These are phyloP conservation scores for Selaginella tamariscina DNA, from an alignment of 75 land plant genomes.

Conservation along the genomic window DNA sequence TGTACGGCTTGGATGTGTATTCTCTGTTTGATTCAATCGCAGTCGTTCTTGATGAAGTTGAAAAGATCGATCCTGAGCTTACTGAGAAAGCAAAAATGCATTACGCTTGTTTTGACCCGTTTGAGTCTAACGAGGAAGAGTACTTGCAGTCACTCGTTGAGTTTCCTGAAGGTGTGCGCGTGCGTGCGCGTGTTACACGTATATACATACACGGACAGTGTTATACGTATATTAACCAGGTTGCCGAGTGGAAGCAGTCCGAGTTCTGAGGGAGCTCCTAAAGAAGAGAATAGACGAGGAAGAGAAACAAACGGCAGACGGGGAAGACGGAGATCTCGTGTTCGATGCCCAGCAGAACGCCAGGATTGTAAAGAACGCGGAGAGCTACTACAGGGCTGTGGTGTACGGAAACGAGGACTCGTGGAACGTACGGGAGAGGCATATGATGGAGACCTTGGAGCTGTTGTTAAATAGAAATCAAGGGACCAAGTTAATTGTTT, in stretches of 20 bases:
- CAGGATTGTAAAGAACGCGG: conserved; percentile 15
- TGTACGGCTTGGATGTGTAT: conserved; percentile 22
- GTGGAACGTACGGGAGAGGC: conserved; percentile 22
- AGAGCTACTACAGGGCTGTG: conserved; percentile 20
- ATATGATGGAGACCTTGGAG: conserved; percentile 21
- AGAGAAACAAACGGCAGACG: neutral
- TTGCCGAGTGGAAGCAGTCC: neutral
- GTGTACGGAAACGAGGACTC: conserved; percentile 13
- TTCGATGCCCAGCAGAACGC: conserved; percentile 15
- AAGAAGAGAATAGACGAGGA: conserved; percentile 5
- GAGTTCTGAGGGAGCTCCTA: neutral
- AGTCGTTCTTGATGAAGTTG: neutral
- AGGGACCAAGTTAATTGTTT: conserved; percentile 21
- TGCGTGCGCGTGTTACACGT: neutral
- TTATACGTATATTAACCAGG: neutral
- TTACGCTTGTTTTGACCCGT: conserved; percentile 20
- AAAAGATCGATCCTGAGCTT: neutral
- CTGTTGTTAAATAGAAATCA: conserved; percentile 7
- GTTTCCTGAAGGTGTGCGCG: conserved; percentile 15
- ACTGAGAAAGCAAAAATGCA: neutral
- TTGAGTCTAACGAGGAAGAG: neutral
- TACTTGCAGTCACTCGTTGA: neutral
- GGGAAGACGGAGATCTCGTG: neutral
- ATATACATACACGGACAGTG: neutral
- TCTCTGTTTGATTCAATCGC: conserved; percentile 22